These are phyloP conservation scores for Sporothrix humicola DNA, from an alignment of 2,329 filamentous ascomycete genomes.

Conservation along the genomic window DNA sequence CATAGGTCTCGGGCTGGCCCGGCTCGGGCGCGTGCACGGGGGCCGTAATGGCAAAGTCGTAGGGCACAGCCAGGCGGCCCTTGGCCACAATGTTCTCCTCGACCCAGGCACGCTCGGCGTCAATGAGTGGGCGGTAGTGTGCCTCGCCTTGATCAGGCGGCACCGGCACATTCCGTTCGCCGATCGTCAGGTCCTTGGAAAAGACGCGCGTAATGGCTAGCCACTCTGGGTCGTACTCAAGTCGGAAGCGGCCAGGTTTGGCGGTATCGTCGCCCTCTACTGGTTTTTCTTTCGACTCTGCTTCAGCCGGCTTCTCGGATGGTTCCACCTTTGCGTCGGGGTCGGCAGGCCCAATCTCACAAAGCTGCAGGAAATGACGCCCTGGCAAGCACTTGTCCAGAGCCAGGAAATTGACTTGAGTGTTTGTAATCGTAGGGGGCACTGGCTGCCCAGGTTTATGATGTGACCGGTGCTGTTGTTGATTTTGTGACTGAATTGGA, in stretches of 20 bases:
- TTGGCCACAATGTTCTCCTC: constrained; percentile 71
- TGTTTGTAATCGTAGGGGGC: constrained; percentile 77
- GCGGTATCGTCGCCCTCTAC: constrained; percentile 24
- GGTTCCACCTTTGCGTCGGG: constrained; percentile 37
- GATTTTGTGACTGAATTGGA: constrained; percentile 43
- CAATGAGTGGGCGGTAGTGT: constrained; percentile 70
- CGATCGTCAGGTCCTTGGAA: constrained; percentile 66
- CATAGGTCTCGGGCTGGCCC: constrained; percentile 53
- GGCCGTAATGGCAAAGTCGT: constrained; percentile 79
- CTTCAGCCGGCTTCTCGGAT: constrained; percentile 32
- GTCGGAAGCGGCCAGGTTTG: constrained; percentile 49
- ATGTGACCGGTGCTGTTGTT: constrained; percentile 36
- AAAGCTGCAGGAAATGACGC: constrained; percentile 81
- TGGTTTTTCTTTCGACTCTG: constrained; percentile 11
- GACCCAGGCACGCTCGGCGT: constrained; percentile 77
- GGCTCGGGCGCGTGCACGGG: constrained; percentile 64
- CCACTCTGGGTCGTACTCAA: constrained; percentile 93
- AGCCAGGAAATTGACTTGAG: constrained; percentile 80
- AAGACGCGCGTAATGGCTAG: constrained; percentile 90
- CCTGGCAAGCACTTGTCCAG: constrained; percentile 88
- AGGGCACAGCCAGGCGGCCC: constrained; percentile 70
- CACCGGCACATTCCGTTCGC: constrained; percentile 59
- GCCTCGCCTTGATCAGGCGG: constrained; percentile 70
- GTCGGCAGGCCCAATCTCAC: constrained; percentile 63
- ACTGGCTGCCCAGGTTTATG: constrained; percentile 62